Conservation (phyloP, 805 yeast species). For the Candida coquimbonensis region DNA sequence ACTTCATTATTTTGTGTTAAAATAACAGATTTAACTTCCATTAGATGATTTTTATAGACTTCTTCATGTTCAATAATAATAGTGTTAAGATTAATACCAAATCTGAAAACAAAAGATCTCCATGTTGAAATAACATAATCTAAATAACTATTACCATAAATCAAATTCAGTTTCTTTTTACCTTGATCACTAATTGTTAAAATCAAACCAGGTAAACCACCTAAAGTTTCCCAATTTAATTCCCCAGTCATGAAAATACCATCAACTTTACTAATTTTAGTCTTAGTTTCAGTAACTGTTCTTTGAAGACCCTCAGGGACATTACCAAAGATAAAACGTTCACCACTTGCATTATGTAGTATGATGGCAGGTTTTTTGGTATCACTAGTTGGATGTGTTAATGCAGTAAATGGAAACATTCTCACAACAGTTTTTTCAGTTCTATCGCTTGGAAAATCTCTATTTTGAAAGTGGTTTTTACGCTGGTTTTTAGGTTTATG, state of each 20-base stretch:
- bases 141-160: conserved; percentile 40
- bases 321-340: conserved; percentile 63
- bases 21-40: conserved; percentile 18
- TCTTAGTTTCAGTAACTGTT: conserved; percentile 51
- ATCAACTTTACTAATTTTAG: conserved; percentile 50
- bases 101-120: conserved; percentile 81
- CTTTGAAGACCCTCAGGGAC: conserved; percentile 86
- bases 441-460: too few species aligned
- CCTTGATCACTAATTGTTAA: conserved; percentile 80
- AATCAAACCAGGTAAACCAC: conserved; percentile 90
- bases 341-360: conserved; percentile 31
- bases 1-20: conserved; percentile 2
- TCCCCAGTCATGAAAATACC: conserved; percentile 74
- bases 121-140: conserved; percentile 67
- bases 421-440: conserved; percentile 8
- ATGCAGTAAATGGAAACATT: conserved; percentile 45
- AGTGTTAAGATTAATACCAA: conserved; percentile 49
- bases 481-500: too few species aligned
- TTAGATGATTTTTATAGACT: conserved; percentile 27
- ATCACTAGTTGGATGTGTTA: conserved; percentile 60
- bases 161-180: conserved; percentile 45
- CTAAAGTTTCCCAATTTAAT: conserved; percentile 68
- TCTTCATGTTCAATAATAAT: conserved; percentile 18
- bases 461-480: too few species aligned
- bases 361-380: conserved; percentile 49